These are phyloP conservation scores for Iodosphaeria phyllophila DNA, from an alignment of 2,329 filamentous ascomycete genomes.

Conservation along the genomic window DNA sequence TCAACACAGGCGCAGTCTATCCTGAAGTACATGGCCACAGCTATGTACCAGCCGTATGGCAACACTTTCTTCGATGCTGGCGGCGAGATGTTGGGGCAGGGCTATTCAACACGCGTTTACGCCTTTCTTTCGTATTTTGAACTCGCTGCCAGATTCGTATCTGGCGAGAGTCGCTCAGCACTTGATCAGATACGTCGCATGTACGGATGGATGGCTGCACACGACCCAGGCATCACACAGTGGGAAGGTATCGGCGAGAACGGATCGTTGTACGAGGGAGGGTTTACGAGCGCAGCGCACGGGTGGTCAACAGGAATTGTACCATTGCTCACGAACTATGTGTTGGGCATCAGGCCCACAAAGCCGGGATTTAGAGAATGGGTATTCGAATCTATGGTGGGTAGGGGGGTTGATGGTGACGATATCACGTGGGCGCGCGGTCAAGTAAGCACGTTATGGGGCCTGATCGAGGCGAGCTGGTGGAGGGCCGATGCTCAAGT, in stretches of 20 bases:
- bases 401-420: too few relatives aligned
- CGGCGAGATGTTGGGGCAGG: constrained; percentile 12
- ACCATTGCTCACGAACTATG: constrained; percentile 23
- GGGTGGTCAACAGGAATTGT: constrained; percentile 32
- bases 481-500: too few relatives aligned
- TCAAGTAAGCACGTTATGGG: too few relatives aligned
- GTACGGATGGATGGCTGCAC: constrained; percentile 28
- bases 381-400: constrained; percentile 17
- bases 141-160: constrained; percentile 25
- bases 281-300: constrained; percentile 28
- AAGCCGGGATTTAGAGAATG: constrained; percentile 23
- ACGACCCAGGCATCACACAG: constrained; percentile 26
- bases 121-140: constrained; percentile 34
- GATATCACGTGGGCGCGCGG: constrained; percentile 9
- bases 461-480: too few relatives aligned
- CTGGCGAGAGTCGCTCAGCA: constrained; percentile 14
- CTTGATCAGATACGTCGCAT: constrained; percentile 25
- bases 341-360: constrained; percentile 25
- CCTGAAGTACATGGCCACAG: constrained; percentile 19
- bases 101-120: constrained; percentile 26
- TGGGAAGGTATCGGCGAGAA: constrained; percentile 30
- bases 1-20: constrained; percentile 12
- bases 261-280: constrained; percentile 23
- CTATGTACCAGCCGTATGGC: constrained; percentile 21
- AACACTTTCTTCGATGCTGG: constrained; percentile 33